Percentiles rank a stretch among this genome's conserved stretches.
Evolutionary conservation across 495 filamentous ascomycete genomes (phyloP).

Genomic region (Oleoguttula mirabilis): DNA sequence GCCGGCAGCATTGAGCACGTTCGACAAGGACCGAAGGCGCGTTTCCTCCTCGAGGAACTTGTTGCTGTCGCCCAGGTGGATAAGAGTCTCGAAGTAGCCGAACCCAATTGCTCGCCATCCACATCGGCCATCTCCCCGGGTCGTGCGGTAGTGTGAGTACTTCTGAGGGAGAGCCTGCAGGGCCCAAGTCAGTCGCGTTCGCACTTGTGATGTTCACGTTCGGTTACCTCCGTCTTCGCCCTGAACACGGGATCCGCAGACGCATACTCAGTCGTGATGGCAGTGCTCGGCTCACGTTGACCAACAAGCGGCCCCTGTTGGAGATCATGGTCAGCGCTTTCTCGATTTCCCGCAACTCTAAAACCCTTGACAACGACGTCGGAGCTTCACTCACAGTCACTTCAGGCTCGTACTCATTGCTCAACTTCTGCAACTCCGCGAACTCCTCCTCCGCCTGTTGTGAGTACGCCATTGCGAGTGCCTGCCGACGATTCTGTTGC

Average conservation of each 20-base stretch:
- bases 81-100: conserved; percentile 77
- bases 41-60: conserved; percentile 55
- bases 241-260: conserved; percentile 77
- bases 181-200: too few species aligned
- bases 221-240: conserved; percentile 70
- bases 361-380: not conserved
- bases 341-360: not conserved
- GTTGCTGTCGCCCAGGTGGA: conserved; percentile 49
- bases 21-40: conserved; percentile 59
- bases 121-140: conserved; percentile 90
- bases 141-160: conserved; percentile 75
- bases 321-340: conserved; percentile 10
- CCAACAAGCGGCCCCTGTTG: conserved; percentile 72
- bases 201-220: too few species aligned
- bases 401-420: conserved; percentile 33
- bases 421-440: conserved; percentile 34
- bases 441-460: conserved; percentile 28
- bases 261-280: conserved; percentile 77
- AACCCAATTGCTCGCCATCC: conserved; percentile 96
- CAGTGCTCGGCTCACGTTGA: conserved; percentile 59
- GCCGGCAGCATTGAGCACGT: conserved; percentile 58
- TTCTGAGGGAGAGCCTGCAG: conserved; percentile 69
- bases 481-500: conserved; percentile 8
- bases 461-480: conserved; percentile 10
- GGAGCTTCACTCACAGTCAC: conserved; percentile 26